Evolutionary conservation across 805 yeast species (phyloP), one percentile per base, ranked within the genome.

Genomic region (Monosporozyma servazzii): DNA sequence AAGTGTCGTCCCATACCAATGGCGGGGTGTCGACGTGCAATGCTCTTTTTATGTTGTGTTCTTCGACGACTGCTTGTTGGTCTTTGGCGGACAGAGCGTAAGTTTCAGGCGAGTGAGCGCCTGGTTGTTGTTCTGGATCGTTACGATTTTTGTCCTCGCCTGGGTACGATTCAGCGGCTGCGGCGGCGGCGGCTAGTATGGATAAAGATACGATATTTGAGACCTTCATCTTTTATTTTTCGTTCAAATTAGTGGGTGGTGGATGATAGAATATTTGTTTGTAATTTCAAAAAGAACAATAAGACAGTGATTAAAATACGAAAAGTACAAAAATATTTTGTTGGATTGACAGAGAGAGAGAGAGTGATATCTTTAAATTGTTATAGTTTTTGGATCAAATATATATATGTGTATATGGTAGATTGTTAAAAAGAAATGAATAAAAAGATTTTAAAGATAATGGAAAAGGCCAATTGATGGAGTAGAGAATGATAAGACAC

Each of bases 1-100:
- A 63, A 1, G 63, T 61, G 23, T 72, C 61, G 51, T 71, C 72
- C 86, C 86, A 82, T 4, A 71, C 57, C 55, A 82, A 65, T 9
- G 68, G 65, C 5, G 69, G 67, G 21, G 55, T 55, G 21, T 53
- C 44, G n/a, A 44, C 50, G 13, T 55, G 55, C 21, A 57, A 52
- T 27, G 78, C 72, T 70, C 86, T 73, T 58, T 72, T 66, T 15
- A 53, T 51, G 63, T 81, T 82, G 17, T 29, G 44, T 37, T 40
- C 51, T 13, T 30, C 25, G 6, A 48, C 5, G 20, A 48, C 27
- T 18, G 23, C 39, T 20, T 40, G 15, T 29, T 30, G 45, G 17
- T 48, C 27, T 15, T 9, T 31, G 3, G 36, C 31, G 11, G 50
- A 17, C 30, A 48, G 13, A 3, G 36, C 30, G 23, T 48, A 48